Evolutionary conservation across 2,329 filamentous ascomycete genomes (phyloP), one percentile per base, ranked within the genome.

Genomic region (Aspergillus chevalieri): DNA sequence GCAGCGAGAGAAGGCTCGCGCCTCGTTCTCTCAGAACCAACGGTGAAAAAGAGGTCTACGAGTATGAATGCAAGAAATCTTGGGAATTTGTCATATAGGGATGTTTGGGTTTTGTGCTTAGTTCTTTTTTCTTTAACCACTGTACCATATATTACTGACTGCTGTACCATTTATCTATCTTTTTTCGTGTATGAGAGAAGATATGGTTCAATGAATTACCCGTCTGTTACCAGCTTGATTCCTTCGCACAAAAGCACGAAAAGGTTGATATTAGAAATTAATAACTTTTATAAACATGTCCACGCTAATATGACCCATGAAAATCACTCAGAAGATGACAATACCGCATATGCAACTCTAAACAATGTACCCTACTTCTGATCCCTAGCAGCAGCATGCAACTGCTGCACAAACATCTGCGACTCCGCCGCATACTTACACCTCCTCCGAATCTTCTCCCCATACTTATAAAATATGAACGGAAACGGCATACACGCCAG

Each of bases 391-490:
- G 38, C 38, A 19, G 38, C 38, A 22, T 41, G 17, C 17, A 41
- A 14, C 38, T 41, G 38, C 19, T 41, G 42, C 42, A 44, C 30
- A 17, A 44, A 44, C 12, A 26, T 28, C 7, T 44, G 22, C 15
- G 42, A 26, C 15, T 44, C 22, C 14, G 42, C 42, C 2, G 42
- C 42, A 15, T 44, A 44, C 24, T 44, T 44, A 22, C 42, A 44
- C 3, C 15, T 8, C 17, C 24, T 22, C 9, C 42, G 42, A 19
- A 44, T 44, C 3, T 2, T 10, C 21, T 44, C 24, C 10, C 59
- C 59, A 39, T 62, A 62, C 47, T 61, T 60, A 51, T 62, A 62
- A 54, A 62, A 62, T 34, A 62, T 43, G 54, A 61, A 62, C 9
- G 59, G 59, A 54, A 62, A 62, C 1, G 59, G 59, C 34, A 61